Percentiles rank a stretch among this genome's conserved stretches.
Evolutionary conservation across 352 stramenopile genomes (phyloP).

Genomic region (Globisporangium viniferum): DNA sequence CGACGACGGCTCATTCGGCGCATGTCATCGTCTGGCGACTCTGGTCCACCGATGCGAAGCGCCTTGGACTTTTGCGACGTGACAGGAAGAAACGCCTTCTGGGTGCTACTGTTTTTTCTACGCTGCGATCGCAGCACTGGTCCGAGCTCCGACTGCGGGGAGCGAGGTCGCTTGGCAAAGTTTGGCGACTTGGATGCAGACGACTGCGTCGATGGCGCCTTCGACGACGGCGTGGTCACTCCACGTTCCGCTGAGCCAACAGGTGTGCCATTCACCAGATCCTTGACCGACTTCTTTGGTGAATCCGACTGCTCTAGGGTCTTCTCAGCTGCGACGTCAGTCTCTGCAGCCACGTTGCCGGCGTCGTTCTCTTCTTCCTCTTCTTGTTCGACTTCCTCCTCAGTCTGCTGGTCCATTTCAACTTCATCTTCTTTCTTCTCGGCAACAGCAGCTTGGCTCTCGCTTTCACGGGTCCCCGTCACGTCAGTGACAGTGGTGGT

Average conservation of each 20-base stretch:
- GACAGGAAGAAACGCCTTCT: slow-evolving; percentile 41
- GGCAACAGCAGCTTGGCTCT: neutral
- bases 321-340: neutral
- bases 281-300: slow-evolving; percentile 1
- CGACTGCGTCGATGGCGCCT: slow-evolving; percentile 6
- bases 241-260: neutral
- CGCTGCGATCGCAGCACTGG: slow-evolving; percentile 27
- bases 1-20: slow-evolving; percentile 13
- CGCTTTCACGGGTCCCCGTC: slow-evolving; percentile 4
- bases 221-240: slow-evolving; percentile 5
- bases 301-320: neutral
- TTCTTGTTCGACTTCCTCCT: slow-evolving; percentile 1
- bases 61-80: slow-evolving; percentile 47
- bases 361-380: neutral
- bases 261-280: neutral
- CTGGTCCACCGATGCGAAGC: slow-evolving; percentile 27
- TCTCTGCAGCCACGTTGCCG: neutral
- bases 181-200: slow-evolving; percentile 4
- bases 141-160: slow-evolving; percentile 27
- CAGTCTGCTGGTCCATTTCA: slow-evolving; percentile 8
- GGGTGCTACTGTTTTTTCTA: slow-evolving; percentile 38
- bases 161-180: slow-evolving; percentile 19
- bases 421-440: slow-evolving; percentile 16
- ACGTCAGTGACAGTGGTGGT: neutral
- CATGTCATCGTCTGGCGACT: slow-evolving; percentile 20